These are phyloP conservation scores for Collybia nuda DNA, from an alignment of 768 basidiomycete genomes.

Conservation along the genomic window DNA sequence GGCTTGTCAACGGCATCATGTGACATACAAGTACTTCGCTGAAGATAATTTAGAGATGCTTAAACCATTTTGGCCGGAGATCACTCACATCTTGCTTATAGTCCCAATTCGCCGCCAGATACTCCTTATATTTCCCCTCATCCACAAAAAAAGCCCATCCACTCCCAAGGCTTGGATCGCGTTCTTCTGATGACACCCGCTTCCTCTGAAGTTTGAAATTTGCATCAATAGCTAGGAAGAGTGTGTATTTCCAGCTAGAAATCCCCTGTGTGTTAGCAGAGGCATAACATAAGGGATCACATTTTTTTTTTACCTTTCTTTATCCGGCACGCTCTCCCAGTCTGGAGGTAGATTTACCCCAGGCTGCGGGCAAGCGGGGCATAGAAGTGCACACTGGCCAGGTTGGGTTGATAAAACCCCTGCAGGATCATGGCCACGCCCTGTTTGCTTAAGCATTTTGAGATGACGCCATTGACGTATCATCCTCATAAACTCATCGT, in stretches of 20 bases:
- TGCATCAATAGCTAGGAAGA: conserved; percentile 14
- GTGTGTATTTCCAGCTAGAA: not conserved
- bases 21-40: conserved; percentile 25
- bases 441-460: conserved; percentile 17
- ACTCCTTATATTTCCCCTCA: conserved; percentile 15
- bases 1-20: conserved; percentile 23
- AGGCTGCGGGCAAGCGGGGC: conserved; percentile 26
- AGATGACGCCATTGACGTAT: conserved; percentile 17
- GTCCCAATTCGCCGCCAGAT: too few species aligned
- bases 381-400: conserved; percentile 21
- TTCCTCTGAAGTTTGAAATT: conserved; percentile 19
- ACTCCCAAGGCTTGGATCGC: conserved; percentile 10
- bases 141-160: conserved; percentile 13
- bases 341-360: conserved; percentile 19
- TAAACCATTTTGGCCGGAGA: conserved; percentile 13
- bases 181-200: conserved; percentile 15
- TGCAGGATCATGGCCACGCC: conserved; percentile 12
- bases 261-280: too few species aligned
- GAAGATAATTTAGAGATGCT: too few species aligned
- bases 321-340: conserved; percentile 14
- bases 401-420: conserved; percentile 10
- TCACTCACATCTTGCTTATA: too few species aligned
- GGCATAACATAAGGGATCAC: not conserved
- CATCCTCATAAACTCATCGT: conserved; percentile 15
- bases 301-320: conserved; percentile 8